Evolutionary conservation across 257 asterid species (phyloP), one percentile per base, ranked within the genome.

Genomic region (Petrea volubilis): DNA sequence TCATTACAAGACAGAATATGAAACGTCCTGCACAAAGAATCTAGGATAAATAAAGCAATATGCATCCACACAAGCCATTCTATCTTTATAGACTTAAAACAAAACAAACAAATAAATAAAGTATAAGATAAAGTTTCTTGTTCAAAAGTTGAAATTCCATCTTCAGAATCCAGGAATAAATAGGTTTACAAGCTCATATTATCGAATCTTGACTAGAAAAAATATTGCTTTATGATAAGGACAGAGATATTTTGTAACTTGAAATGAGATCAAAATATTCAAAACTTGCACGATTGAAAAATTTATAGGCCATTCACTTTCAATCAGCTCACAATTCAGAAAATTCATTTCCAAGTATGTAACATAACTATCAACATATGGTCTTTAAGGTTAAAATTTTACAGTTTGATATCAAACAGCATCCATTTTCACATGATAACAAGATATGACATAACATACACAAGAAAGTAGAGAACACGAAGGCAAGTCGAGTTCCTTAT

Each of bases 321-420:
- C n/a, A n/a, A n/a, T n/a, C n/a, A n/a, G n/a, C n/a, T n/a, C n/a
- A n/a, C n/a, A n/a, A n/a, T n/a, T n/a, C n/a, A n/a, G 38, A 33
- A 33, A 33, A 33, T 33, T 33, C 38, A 33, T 33, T 2, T 33
- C 38, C 38, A 33, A 33, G 38, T 33, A 7, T 7, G 7, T 2
- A 33, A 33, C 38, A 33, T n/a, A n/a, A n/a, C n/a, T n/a, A n/a
- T n/a, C n/a, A n/a, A n/a, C n/a, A n/a, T n/a, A n/a, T n/a, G n/a
- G n/a, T 33, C 71, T 43, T 27, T 6, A 53, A 64, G 46, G 58
- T 51, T 40, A 74, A 73, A 67, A 46, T 74, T 81, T 74, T 80
- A 80, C 89, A 83, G 71, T 66, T 78, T 38, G 75, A 77, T 78
- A 76, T 56, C 77, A 74, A 63, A 73, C 43, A 77, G 18, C 69